Conservation (phyloP, 257 asterid species). For the Paraleonurus japonicus region DNA sequence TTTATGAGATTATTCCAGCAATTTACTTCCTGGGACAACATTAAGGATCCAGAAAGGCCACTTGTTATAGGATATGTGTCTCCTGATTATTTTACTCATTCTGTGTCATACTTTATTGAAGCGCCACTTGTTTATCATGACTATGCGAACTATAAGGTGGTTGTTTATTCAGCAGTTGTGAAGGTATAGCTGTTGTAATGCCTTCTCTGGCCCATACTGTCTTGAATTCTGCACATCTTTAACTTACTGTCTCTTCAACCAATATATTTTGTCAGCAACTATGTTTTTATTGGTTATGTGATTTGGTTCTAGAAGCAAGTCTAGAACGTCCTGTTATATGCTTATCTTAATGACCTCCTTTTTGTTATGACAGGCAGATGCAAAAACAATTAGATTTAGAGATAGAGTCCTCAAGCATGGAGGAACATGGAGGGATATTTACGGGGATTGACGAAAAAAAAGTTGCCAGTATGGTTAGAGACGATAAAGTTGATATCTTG, state of each 20-base stretch:
- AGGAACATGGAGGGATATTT: conserved; percentile 90
- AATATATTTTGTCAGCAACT: conserved; percentile 8
- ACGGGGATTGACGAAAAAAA: conserved; percentile 95
- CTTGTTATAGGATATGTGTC: conserved; percentile 94
- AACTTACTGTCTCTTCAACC: conserved; percentile 2
- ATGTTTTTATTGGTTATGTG: conserved; percentile 15
- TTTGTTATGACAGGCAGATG: conserved; percentile 77
- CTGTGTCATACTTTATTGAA: conserved; percentile 94
- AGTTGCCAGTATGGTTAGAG: conserved; percentile 88
- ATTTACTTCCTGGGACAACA: conserved; percentile 86
- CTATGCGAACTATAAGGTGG: conserved; percentile 77
- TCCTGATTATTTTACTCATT: conserved; percentile 99
- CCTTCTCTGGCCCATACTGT: conserved; percentile 14
- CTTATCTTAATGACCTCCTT: conserved; percentile 5
- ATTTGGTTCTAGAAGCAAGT: neutral
- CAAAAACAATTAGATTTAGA: conserved; percentile 84
- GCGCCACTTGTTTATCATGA: conserved; percentile 87
- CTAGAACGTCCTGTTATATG: neutral
- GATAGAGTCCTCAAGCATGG: conserved; percentile 87
- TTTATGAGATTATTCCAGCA: conserved; percentile 87
- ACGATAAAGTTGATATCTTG: conserved; percentile 90
- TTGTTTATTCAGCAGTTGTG: conserved; percentile 94
- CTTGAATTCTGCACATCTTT: conserved; percentile 11
- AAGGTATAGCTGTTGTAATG: conserved; percentile 55
- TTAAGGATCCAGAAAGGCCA: conserved; percentile 81